Evolutionary conservation across 192 early-diverging fungal species (phyloP).

Genomic region (Linnemannia exigua): DNA sequence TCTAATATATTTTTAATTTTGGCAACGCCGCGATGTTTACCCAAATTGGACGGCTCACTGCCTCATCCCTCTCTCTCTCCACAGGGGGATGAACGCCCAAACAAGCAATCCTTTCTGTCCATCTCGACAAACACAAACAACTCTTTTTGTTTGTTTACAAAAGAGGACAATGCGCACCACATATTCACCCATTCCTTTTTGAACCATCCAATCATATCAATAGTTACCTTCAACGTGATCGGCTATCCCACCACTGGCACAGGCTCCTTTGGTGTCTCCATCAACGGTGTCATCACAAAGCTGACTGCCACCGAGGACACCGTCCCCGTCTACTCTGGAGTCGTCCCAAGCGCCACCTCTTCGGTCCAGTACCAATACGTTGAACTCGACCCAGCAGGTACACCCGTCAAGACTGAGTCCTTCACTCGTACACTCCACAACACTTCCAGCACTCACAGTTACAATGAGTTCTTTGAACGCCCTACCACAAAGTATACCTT

Average conservation of each 20-base stretch:
- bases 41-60: not conserved
- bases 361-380: slow-evolving; percentile 25
- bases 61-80: not conserved
- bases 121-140: not conserved
- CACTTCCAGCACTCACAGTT: slow-evolving; percentile 20
- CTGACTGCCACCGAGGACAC: slow-evolving; percentile 8
- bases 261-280: slow-evolving; percentile 33
- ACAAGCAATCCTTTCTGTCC: not conserved
- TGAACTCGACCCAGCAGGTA: slow-evolving; percentile 19
- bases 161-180: not conserved
- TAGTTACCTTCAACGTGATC: slow-evolving; percentile 42
- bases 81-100: no score
- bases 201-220: not conserved
- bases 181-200: not conserved
- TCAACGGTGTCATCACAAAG: slow-evolving; percentile 30
- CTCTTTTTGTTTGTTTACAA: not conserved
- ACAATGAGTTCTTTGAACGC: slow-evolving; percentile 65
- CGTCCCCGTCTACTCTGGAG: slow-evolving; percentile 36
- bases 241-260: slow-evolving; percentile 22
- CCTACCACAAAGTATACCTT: slow-evolving; percentile 53
- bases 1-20: no score
- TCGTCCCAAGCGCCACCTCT: slow-evolving; percentile 16
- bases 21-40: no score
- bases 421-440: slow-evolving; percentile 29
- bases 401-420: slow-evolving; percentile 21